Base-by-base conservation (phyloP, 148 eudicot genomes). In the Rhododendron henanense region DNA sequence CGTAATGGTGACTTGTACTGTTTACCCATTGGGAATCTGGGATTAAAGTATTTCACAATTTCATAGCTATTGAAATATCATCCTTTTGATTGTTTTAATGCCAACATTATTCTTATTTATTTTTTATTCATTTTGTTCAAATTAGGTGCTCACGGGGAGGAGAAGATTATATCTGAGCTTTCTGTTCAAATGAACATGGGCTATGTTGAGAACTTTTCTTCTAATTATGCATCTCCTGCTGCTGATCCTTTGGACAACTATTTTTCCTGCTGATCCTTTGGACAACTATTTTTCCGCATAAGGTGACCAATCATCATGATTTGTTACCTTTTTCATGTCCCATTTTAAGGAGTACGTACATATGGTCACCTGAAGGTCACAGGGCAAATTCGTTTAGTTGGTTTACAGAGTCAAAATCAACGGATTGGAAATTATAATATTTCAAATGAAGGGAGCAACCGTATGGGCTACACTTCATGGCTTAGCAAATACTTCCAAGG, bases 341-440 rank as follows among this genome's bases (percentile, higher is more conserved):
- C 67, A 75, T 85, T 53, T 75, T 90, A 67, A 90, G 86, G 90
- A 92, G 94, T 90, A n/a, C n/a, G n/a, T n/a, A 89, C 89, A 65
- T 82, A 88, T 61, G 79, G 61, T 65, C 87, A 90, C 78, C 79
- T 90, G 81, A 93, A 87, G 90, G 89, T 82, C 84, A 25, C 84
- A 47, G 81, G 85, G 35, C 45, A 82, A 61, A 75, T 80, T 25
- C 79, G 55, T 44, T 85, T 71, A 69, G 78, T 39, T 59, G 87
- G 69, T 75, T 81, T 80, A 53, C 87, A 59, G 86, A 63, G 74
- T 81, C 82, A n/a, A n/a, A n/a, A n/a, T n/a, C n/a, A 83, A 77
- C 80, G 37, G 57, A 77, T 39, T 79, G 53, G 57, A 69, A 74
- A 79, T 81, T 16, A 16, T 74, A 87, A 84, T 86, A 47, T 73